phyloP scores from a whole-genome alignment of 2,329 filamentous ascomycete species.

The Pestalotiopsis sp. region DNA sequence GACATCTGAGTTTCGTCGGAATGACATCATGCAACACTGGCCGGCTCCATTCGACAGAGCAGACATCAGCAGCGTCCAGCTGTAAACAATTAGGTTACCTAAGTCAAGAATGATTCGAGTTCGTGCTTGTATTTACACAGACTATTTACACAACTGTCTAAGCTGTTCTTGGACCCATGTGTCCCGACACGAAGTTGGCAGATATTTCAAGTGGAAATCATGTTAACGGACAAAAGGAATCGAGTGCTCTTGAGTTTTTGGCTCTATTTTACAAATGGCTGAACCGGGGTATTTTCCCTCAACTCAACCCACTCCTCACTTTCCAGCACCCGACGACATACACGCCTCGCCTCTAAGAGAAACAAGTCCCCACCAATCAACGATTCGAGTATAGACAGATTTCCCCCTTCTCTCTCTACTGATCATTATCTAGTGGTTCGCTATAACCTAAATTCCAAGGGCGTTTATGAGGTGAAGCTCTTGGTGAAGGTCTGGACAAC shows the following conservation, averaged over 20 bases:
- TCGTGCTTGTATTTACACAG: too few relatives aligned
- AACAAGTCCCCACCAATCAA: constrained; percentile 38
- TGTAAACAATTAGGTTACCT: not conserved
- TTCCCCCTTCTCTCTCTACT: constrained; percentile 32
- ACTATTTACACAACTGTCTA: too few relatives aligned
- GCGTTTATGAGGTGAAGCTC: constrained; percentile 71
- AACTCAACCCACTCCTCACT: constrained; percentile 46
- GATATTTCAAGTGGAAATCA: not conserved
- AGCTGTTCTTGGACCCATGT: not conserved
- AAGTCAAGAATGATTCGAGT: not conserved
- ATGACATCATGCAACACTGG: constrained; percentile 13
- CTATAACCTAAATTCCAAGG: not conserved
- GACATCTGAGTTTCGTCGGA: constrained; percentile 1
- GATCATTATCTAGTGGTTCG: constrained; percentile 30
- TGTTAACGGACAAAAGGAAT: constrained; percentile 55
- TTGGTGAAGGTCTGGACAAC: constrained; percentile 82
- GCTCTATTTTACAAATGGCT: constrained; percentile 64
- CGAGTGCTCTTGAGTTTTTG: constrained; percentile 62
- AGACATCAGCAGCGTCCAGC: not conserved
- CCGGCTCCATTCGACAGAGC: constrained; percentile 10
- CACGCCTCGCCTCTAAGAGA: constrained; percentile 47
- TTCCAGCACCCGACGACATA: constrained; percentile 46
- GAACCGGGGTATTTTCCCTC: constrained; percentile 45
- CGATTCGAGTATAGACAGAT: constrained; percentile 47
- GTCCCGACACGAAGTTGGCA: not conserved